Conservation (phyloP, 768 basidiomycete species). For the Gloeopeniophorella convolvens region DNA sequence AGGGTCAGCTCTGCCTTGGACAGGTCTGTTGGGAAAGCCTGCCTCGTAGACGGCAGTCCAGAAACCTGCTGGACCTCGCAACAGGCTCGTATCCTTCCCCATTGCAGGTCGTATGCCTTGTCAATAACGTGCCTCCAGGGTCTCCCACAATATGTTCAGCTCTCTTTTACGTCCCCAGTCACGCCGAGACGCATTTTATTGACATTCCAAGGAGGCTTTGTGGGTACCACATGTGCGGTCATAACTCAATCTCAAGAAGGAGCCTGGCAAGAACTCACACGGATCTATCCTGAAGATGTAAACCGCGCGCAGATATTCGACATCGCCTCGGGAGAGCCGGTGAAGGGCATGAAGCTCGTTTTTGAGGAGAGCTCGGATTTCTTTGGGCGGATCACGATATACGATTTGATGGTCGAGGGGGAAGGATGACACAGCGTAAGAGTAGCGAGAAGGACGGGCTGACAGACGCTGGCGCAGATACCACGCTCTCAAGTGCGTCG, state of each 20-base stretch:
- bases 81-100: conserved; percentile 6
- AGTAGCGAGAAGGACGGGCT: background rate
- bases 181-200: conserved; percentile 48
- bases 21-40: conserved; percentile 24
- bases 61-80: conserved; percentile 22
- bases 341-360: conserved; percentile 51
- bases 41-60: conserved; percentile 26
- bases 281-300: conserved; percentile 73
- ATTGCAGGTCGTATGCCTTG: background rate
- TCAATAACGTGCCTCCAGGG: conserved; percentile 41
- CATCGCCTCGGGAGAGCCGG: conserved; percentile 27
- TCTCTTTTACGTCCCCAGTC: conserved; percentile 50
- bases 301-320: conserved; percentile 69
- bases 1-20: conserved; percentile 31
- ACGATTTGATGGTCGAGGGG: conserved; percentile 42
- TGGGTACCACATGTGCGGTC: conserved; percentile 58
- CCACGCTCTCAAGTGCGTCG: too few relatives aligned
- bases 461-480: too few relatives aligned
- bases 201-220: conserved; percentile 86
- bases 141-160: conserved; percentile 67
- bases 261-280: conserved; percentile 44
- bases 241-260: conserved; percentile 30
- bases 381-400: conserved; percentile 73
- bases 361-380: conserved; percentile 84
- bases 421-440: background rate